A percentile compares a stretch with the other conserved stretches of the same genome.
Conservation (phyloP, 73 alveolate genomes). For the Tetrahymena thermophila region DNA sequence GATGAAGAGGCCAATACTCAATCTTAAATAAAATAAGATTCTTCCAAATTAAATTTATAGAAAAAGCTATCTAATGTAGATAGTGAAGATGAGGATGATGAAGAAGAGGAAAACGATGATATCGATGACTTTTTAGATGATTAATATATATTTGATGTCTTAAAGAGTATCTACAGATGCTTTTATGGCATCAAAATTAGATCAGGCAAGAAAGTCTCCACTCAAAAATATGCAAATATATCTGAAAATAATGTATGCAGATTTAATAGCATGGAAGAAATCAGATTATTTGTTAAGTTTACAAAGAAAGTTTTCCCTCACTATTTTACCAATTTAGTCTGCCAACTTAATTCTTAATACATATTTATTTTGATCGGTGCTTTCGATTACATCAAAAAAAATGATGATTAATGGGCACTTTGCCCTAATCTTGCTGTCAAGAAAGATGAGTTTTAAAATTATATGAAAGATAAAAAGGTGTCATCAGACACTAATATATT, state of each 20-base stretch:
- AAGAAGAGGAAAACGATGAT: not conserved
- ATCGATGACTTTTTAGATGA: not conserved
- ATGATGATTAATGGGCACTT: not conserved
- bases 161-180: not conserved
- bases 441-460: not conserved
- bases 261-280: not conserved
- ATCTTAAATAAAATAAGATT: not conserved
- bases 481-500: not conserved
- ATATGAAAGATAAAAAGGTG: not conserved
- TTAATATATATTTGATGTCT: not conserved
- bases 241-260: not conserved
- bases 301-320: not conserved
- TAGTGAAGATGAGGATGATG: not conserved
- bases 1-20: not conserved
- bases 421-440: not conserved
- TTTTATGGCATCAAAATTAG: not conserved
- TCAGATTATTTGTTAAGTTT: not conserved
- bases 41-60: not conserved
- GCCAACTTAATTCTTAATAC: not conserved
- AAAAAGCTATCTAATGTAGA: not conserved
- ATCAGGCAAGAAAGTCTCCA: not conserved
- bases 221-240: not conserved
- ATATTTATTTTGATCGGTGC: not conserved
- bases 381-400: not conserved
- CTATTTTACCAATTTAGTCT: not conserved